Conservation (phyloP, 345 rosid genomes). For the thale cress (Arabidopsis thaliana) region TAIR10.1 NC_003074.8:5204001-5204500, state of each 20-base stretch:
- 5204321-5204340: conserved; percentile 86
- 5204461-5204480: conserved; percentile 68
- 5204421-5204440: conserved; percentile 78
- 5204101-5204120: conserved; percentile 80
- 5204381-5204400: conserved; percentile 9
- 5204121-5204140: conserved; percentile 65
- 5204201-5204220: neutral
- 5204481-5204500: conserved; percentile 86
- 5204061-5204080: neutral
- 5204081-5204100: conserved; percentile 80
- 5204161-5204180: conserved; percentile 84
- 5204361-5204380: conserved; percentile 29
- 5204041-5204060: conserved; percentile 7
- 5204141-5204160: conserved; percentile 80
- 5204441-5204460: conserved; percentile 72
- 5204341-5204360: conserved; percentile 43
- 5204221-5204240: conserved; percentile 27
- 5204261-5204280: conserved; percentile 89
- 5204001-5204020: conserved; percentile 46
- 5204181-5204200: conserved; percentile 14
- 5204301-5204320: conserved; percentile 75
- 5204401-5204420: conserved; percentile 32
- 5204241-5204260: conserved; percentile 36
- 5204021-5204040: conserved; percentile 5
- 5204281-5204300: conserved; percentile 79